A percentile compares a stretch with the other conserved stretches of the same genome.
Conservation (phyloP, 805 yeast genomes). For the Kazachstania bromeliacearum region DNA sequence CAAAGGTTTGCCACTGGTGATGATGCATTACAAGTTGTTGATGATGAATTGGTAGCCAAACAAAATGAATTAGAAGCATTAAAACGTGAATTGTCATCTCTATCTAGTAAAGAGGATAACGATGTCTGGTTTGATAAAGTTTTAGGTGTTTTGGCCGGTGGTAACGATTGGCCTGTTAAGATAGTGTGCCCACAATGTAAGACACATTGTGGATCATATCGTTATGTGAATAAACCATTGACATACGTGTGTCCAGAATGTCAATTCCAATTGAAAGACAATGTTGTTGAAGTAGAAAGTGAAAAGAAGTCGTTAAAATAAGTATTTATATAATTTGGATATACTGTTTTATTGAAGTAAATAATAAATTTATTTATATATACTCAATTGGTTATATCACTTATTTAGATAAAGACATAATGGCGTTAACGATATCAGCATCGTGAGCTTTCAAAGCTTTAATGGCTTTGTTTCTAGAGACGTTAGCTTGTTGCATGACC, state of each 20-base stretch:
- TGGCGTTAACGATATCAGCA: constrained; percentile 93
- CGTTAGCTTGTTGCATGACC: constrained; percentile 86
- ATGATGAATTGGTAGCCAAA: constrained; percentile 35
- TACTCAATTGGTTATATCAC: no score
- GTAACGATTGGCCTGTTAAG: constrained; percentile 12
- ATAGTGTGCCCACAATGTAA: constrained; percentile 22
- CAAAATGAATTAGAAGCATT: constrained; percentile 30
- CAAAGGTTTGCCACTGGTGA: constrained; percentile 50
- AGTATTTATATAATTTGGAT: no score
- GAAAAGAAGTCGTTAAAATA: neutral
- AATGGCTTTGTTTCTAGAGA: constrained; percentile 80
- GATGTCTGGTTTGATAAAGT: constrained; percentile 30
- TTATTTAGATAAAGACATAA: constrained; percentile 59
- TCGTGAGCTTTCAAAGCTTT: constrained; percentile 82
- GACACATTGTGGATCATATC: constrained; percentile 18
- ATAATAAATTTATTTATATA: no score
- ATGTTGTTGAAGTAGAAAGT: neutral
- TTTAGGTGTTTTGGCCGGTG: constrained; percentile 24
- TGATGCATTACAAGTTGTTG: constrained; percentile 36
- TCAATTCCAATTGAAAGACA: constrained; percentile 10
- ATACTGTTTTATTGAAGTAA: no score
- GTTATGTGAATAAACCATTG: constrained; percentile 15
- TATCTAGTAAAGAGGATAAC: constrained; percentile 20
- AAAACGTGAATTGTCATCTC: no score
- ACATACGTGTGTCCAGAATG: constrained; percentile 24